phyloP scores from a whole-genome alignment of 2,329 filamentous ascomycete genomes.

The Fusarium continuum region DNA sequence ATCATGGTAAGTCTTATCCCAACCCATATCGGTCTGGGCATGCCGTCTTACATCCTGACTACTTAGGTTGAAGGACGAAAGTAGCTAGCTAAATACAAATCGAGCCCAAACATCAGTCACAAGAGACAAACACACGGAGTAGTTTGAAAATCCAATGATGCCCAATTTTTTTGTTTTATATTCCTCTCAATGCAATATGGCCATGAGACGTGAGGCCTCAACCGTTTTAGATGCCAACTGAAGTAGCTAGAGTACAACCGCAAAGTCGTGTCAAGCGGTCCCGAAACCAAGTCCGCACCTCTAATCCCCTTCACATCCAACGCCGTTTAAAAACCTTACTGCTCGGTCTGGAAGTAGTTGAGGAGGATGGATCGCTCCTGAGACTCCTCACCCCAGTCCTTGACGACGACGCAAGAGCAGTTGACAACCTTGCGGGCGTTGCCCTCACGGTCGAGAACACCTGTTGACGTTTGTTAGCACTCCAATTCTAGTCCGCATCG shows the following conservation, averaged over 20 bases:
- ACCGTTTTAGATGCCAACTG: constrained; percentile 57
- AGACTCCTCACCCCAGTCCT: constrained; percentile 99
- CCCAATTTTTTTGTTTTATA: constrained; percentile 53
- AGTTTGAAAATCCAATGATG: constrained; percentile 41
- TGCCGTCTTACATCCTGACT: constrained; percentile 6
- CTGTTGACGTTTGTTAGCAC: constrained; percentile 59
- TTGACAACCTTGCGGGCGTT: constrained; percentile 99
- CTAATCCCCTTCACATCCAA: constrained; percentile 53
- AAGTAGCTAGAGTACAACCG: constrained; percentile 59
- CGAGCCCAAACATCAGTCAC: not conserved
- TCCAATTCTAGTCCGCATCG: not conserved
- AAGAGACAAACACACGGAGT: not conserved
- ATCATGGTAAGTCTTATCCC: constrained; percentile 69
- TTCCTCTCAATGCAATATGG: constrained; percentile 52
- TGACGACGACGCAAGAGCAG: constrained; percentile 99
- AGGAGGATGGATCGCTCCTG: constrained; percentile 98
- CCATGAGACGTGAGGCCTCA: constrained; percentile 47
- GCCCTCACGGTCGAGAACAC: constrained; percentile 98
- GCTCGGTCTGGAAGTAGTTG: constrained; percentile 99
- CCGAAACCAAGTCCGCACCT: constrained; percentile 49
- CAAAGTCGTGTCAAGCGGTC: constrained; percentile 50
- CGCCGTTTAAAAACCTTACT: constrained; percentile 57
- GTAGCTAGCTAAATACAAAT: constrained; percentile 31
- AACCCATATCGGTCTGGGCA: not conserved
- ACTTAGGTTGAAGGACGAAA: constrained; percentile 55